Base-by-base conservation (phyloP, 805 yeast genomes). In the Middelhovenomyces tepae region DNA sequence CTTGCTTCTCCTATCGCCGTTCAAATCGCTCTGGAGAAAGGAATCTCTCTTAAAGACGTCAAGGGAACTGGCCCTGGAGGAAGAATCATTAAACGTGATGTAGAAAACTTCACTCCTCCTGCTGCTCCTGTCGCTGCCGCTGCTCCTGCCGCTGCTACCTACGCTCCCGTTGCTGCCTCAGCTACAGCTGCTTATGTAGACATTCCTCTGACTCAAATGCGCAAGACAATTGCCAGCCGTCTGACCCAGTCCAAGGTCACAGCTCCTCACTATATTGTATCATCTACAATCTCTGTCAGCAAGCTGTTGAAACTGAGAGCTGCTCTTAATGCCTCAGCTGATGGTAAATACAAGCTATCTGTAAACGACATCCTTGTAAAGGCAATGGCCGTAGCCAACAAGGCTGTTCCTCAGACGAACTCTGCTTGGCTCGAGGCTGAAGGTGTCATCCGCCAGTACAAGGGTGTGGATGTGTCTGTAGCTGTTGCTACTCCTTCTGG, bases 401-500 rank as follows among this genome's bases (percentile, higher is more conserved):
- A 69, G 61, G 76, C 89, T 64, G 94, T 87, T 35, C 98, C 98
- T 42, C 86, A 79, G 47, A 95, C 78, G 46, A 91, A 91, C 70
- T 74, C 95, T 16, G 82, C 87, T 58, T 91, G 95, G 91, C 71
- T 91, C 52, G 94, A 78, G 57, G 63, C 71, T 24, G 80, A 91
- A 65, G 85, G 86, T 46, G 79, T 89, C 52, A 84, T 91, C 48
- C 83, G 99, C 69, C 87, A 82, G 65, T 91, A 75, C 73, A 67
- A 70, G 53, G 79, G 75, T 51, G 97, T 89, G 36, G 99, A 91
- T 55, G 94, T 91, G 37, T 86, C 97, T 16, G 96, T 89, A 40
- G 99, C 99, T 25, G 99, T 91, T 44, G 91, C 98, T 40, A 91
- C 98, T 13, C 96, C 97, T 59, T 75, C 94, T 32, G 99, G 99